Base-by-base conservation (phyloP, 2,329 filamentous ascomycete species). In the Pezicula neosporulosa region DNA sequence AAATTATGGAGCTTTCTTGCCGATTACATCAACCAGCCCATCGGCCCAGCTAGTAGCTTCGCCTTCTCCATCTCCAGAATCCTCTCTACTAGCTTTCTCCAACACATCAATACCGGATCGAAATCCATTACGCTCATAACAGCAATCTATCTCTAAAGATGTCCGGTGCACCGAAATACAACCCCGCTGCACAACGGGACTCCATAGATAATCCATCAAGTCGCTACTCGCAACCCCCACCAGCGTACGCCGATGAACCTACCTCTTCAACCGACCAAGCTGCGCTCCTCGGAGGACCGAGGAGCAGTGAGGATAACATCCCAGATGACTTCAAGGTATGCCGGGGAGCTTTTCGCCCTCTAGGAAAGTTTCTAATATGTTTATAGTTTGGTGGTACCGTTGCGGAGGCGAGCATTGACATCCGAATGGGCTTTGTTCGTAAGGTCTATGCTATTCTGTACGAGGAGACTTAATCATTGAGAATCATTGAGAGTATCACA, bases 391-490 rank as follows among this genome's bases (percentile, higher is more conserved):
- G 93, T 62, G 92, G 91, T 56, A 90, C 87, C 16, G 92, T 97
- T 53, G 87, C 92, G 60, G 94, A 97, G 76, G 93, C 90, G 44
- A 96, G 92, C 18, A 78, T 97, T 66, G 91, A 96, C 65, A 96
- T 99, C 68, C 89, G 93, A 62, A 96, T 97, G 84, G 89, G 94
- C 72, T 99, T 97, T 71, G 80, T 96, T 63, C 87, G 92, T 72
- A 97, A 97, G 78, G 94, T 99, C 67, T 99, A 99, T 75, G 87
- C 91, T 53, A 99, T 99, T 71, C 80, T 99, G 74, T 83, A 70
- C 74, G 78, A 69, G 33, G 41, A 9, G 37, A 21, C n/a, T 39
- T n/a, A n/a, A n/a, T n/a, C 15, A 9, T 39, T 9, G n/a, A n/a
- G n/a, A n/a, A n/a, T n/a, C 16, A 8, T 37, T 16, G 4, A 5